A percentile compares a stretch with the other conserved stretches of the same genome.
These are phyloP conservation scores for Russula emetica DNA, from an alignment of 768 basidiomycete genomes.

Conservation along the genomic window DNA sequence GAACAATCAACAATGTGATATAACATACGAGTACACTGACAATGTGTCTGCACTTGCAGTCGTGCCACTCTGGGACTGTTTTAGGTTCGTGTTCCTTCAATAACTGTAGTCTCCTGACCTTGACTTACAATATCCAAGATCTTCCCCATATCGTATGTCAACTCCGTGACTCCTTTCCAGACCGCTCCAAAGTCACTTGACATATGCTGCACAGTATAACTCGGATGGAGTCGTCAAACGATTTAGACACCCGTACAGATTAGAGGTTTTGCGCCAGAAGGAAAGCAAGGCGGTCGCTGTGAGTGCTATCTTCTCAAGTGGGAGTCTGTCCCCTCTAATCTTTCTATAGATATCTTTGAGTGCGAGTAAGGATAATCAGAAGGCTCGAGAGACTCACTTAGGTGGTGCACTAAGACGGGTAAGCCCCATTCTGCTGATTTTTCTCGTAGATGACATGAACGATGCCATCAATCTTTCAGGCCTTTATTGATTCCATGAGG, in stretches of 20 bases:
- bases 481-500: not conserved
- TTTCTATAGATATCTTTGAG: not conserved
- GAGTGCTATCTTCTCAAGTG: not conserved
- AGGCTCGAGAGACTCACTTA: not conserved
- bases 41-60: not conserved
- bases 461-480: not conserved
- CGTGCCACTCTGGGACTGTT: not conserved
- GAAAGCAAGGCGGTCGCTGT: not conserved
- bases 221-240: not conserved
- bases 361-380: not conserved
- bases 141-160: too few species aligned
- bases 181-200: not conserved
- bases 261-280: not conserved
- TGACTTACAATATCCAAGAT: too few species aligned
- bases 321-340: not conserved
- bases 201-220: not conserved
- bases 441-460: not conserved
- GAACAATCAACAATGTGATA: not conserved
- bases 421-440: not conserved
- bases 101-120: not conserved
- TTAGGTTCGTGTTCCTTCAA: not conserved
- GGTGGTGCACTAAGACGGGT: not conserved
- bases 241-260: not conserved
- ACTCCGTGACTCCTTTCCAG: too few species aligned
- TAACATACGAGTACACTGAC: not conserved